phyloP scores from a whole-genome alignment of 2,329 filamentous ascomycete species.

The Pseudovirgaria hyperparasitica region DNA sequence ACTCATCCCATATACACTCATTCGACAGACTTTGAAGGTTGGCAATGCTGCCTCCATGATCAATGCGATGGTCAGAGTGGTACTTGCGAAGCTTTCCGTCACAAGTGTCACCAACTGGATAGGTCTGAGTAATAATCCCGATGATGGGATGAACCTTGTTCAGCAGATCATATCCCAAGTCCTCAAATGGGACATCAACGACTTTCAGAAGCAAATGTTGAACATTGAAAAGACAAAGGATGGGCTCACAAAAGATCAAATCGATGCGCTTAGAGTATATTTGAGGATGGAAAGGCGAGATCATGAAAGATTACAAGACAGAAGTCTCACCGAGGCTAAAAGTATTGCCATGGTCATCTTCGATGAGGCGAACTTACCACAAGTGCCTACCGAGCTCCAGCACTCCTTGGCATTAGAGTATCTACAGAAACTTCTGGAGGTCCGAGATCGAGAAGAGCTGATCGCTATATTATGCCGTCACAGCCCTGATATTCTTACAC shows the following conservation, averaged over 20 bases:
- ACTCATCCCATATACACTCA: constrained; percentile 57
- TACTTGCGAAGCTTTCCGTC: constrained; percentile 67
- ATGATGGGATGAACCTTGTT: constrained; percentile 71
- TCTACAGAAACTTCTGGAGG: constrained; percentile 55
- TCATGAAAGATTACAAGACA: constrained; percentile 46
- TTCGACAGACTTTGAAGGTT: constrained; percentile 60
- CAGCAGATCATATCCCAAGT: constrained; percentile 66
- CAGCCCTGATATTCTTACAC: constrained; percentile 61
- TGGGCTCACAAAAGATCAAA: constrained; percentile 45
- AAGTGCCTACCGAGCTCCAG: constrained; percentile 43
- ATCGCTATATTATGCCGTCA: constrained; percentile 53
- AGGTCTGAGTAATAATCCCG: constrained; percentile 54
- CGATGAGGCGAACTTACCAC: constrained; percentile 31
- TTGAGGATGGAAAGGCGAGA: constrained; percentile 39
- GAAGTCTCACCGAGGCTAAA: constrained; percentile 38
- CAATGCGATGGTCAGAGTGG: constrained; percentile 56
- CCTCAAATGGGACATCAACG: constrained; percentile 57
- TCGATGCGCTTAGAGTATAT: constrained; percentile 48
- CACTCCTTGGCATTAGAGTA: constrained; percentile 57
- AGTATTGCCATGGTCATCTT: constrained; percentile 60
- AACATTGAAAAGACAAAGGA: constrained; percentile 52
- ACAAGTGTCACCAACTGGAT: constrained; percentile 68
- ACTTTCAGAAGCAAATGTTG: constrained; percentile 53
- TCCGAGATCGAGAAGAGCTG: constrained; percentile 62
- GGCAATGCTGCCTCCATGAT: constrained; percentile 77